phyloP scores from a whole-genome alignment of 1,139 yeast genomes.

The Chernovozyma aurita region DNA sequence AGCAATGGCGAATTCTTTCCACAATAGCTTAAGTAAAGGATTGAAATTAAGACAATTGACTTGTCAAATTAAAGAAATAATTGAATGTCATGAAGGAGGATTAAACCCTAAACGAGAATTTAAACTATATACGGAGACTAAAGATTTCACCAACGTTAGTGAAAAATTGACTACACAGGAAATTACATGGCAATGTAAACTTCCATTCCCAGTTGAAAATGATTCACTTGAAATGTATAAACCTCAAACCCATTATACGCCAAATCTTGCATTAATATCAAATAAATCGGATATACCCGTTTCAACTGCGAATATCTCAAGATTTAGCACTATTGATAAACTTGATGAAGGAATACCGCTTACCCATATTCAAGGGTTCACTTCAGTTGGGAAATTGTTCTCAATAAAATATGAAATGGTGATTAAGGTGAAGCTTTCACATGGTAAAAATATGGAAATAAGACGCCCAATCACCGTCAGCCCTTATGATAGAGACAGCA shows the following conservation, averaged over 20 bases:
- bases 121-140: constrained; percentile 27
- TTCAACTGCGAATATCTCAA: constrained; percentile 12
- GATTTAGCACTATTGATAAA: constrained; percentile 15
- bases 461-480: constrained; percentile 51
- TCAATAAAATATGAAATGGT: constrained; percentile 49
- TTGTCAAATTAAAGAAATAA: constrained; percentile 47
- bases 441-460: constrained; percentile 46
- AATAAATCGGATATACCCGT: background rate
- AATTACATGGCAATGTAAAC: constrained; percentile 20
- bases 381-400: constrained; percentile 49
- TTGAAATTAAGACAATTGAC: constrained; percentile 42
- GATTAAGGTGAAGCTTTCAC: constrained; percentile 44
- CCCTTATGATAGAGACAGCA: constrained; percentile 46
- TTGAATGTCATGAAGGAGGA: constrained; percentile 48
- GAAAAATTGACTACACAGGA: constrained; percentile 30
- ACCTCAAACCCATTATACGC: background rate
- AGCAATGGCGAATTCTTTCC: constrained; percentile 32
- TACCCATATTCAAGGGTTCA: constrained; percentile 44
- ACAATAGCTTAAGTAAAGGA: constrained; percentile 30
- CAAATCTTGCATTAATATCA: background rate
- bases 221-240: constrained; percentile 16
- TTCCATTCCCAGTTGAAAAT: constrained; percentile 35
- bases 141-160: constrained; percentile 19
- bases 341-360: constrained; percentile 40
- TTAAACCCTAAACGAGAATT: constrained; percentile 33